phyloP scores from a whole-genome alignment of 768 basidiomycete genomes.

The Butyriboletus loyo region DNA sequence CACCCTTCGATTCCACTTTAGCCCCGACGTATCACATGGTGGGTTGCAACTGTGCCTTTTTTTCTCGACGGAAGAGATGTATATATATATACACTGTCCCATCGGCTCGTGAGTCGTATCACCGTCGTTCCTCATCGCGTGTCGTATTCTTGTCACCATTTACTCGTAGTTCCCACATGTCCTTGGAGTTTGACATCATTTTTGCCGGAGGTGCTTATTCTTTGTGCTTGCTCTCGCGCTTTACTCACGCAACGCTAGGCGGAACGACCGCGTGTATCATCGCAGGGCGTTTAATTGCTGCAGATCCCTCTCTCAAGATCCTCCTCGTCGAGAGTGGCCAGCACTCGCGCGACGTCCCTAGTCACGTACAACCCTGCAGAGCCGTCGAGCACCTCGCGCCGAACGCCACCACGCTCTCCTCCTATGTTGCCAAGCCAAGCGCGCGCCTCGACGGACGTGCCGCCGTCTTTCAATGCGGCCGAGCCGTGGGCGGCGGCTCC shows the following conservation, averaged over 20 bases:
- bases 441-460: constrained; percentile 45
- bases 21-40: too few relatives aligned
- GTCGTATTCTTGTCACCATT: not conserved
- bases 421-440: constrained; percentile 39
- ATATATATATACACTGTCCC: too few relatives aligned
- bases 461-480: constrained; percentile 42
- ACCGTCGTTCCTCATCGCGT: too few relatives aligned
- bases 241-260: constrained; percentile 19
- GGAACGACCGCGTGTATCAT: constrained; percentile 57
- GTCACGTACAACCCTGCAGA: constrained; percentile 54
- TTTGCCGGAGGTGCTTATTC: constrained; percentile 49
- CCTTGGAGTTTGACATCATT: constrained; percentile 44
- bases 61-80: too few relatives aligned
- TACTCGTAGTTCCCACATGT: not conserved
- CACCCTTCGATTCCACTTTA: too few relatives aligned
- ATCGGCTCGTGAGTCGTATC: too few relatives aligned
- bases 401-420: constrained; percentile 41
- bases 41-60: too few relatives aligned
- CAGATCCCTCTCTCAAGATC: constrained; percentile 53
- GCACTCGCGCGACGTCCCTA: constrained; percentile 42
- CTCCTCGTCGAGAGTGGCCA: constrained; percentile 61
- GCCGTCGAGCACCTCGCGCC: constrained; percentile 42
- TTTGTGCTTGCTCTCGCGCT: not conserved
- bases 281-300: constrained; percentile 49
- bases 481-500: constrained; percentile 61